These are phyloP conservation scores for Teratosphaeria viscida DNA, from an alignment of 2,329 filamentous ascomycete species.

Conservation along the genomic window DNA sequence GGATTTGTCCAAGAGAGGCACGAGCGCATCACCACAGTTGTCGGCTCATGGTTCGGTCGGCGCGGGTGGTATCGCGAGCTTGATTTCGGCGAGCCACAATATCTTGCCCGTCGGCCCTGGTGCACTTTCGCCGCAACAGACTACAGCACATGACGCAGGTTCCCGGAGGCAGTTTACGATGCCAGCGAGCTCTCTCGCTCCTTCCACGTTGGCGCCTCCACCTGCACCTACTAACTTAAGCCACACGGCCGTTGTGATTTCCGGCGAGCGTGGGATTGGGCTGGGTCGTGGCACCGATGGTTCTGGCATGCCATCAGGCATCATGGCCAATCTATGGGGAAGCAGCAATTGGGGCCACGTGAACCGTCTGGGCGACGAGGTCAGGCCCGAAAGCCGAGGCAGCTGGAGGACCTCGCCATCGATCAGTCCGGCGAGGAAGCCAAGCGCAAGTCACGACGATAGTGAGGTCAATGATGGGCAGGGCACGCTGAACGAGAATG, in stretches of 20 bases:
- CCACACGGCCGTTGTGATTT: slow-evolving; percentile 71
- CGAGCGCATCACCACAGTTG: slow-evolving; percentile 31
- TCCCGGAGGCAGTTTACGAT: slow-evolving; percentile 27
- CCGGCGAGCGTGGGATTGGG: slow-evolving; percentile 61
- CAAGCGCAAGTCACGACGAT: slow-evolving; percentile 5
- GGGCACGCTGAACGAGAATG: neutral
- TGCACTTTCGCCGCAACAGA: slow-evolving; percentile 26
- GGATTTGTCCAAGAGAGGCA: slow-evolving; percentile 74
- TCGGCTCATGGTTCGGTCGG: slow-evolving; percentile 14
- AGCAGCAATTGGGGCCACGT: slow-evolving; percentile 70
- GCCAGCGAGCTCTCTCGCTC: slow-evolving; percentile 58
- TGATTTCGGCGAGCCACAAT: slow-evolving; percentile 76
- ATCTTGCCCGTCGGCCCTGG: slow-evolving; percentile 56
- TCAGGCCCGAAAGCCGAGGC: slow-evolving; percentile 9
- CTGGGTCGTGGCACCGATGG: slow-evolving; percentile 47
- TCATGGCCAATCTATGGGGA: slow-evolving; percentile 91
- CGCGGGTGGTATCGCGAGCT: slow-evolving; percentile 60
- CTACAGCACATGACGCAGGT: slow-evolving; percentile 5
- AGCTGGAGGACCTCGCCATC: neutral
- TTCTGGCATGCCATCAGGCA: slow-evolving; percentile 67
- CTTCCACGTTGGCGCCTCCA: slow-evolving; percentile 69
- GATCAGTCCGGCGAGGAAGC: neutral
- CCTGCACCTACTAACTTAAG: slow-evolving; percentile 79
- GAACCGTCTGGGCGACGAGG: slow-evolving; percentile 50
- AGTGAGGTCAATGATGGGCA: slow-evolving; percentile 7